A percentile compares a stretch with the other conserved stretches of the same genome.
Evolutionary conservation across 768 basidiomycete genomes (phyloP).

Genomic region (Phlebiopsis flavidoalba): DNA sequence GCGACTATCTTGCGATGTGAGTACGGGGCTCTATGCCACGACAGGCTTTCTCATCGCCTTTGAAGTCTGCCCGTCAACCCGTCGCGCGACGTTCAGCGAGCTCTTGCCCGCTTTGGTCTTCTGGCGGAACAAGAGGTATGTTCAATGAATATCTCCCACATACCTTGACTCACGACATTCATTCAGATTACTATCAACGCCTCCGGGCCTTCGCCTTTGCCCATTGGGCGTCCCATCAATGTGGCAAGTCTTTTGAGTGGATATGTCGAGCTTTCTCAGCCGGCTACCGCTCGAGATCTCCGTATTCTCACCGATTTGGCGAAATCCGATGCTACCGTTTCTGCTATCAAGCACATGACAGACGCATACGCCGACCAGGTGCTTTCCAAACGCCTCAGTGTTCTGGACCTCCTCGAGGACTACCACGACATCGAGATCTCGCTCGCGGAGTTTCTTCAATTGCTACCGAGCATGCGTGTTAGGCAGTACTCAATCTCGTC

Average conservation of each 20-base stretch:
- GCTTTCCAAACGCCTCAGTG: constrained; percentile 31
- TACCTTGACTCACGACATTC: not conserved
- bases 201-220: constrained; percentile 33
- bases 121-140: constrained; percentile 34
- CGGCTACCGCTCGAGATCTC: not conserved
- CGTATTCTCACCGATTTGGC: constrained; percentile 26
- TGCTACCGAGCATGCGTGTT: constrained; percentile 44
- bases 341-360: constrained; percentile 24
- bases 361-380: constrained; percentile 29
- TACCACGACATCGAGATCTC: constrained; percentile 32
- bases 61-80: constrained; percentile 37
- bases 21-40: constrained; percentile 3
- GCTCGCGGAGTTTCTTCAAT: constrained; percentile 32
- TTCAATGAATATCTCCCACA: not conserved
- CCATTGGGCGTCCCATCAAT: constrained; percentile 31
- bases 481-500: constrained; percentile 50
- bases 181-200: constrained; percentile 30
- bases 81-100: constrained; percentile 31
- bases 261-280: constrained; percentile 36
- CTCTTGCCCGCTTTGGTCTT: constrained; percentile 32
- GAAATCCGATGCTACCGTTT: constrained; percentile 19
- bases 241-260: constrained; percentile 34
- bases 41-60: not conserved
- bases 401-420: constrained; percentile 38
- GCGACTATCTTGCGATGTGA: constrained; percentile 44